phyloP scores from a whole-genome alignment of 2,329 filamentous ascomycete genomes.

The Xylariaceae sp. region DNA sequence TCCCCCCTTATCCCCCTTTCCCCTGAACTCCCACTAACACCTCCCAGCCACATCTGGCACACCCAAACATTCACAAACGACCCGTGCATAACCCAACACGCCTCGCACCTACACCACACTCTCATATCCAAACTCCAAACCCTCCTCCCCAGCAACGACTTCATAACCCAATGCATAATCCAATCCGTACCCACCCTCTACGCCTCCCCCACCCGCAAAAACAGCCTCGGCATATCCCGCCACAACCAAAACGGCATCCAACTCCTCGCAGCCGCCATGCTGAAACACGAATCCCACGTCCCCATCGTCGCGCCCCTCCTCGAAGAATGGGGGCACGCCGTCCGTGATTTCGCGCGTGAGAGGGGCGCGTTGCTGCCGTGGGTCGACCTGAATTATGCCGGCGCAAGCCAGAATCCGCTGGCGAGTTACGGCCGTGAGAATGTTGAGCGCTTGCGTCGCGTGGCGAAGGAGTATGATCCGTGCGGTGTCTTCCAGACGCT shows the following conservation, averaged over 20 bases:
- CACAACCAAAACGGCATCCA: slow-evolving; percentile 4
- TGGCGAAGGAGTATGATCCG: slow-evolving; percentile 11
- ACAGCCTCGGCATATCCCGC: slow-evolving; percentile 10
- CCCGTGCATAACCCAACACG: slow-evolving; percentile 10
- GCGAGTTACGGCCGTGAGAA: slow-evolving; percentile 12
- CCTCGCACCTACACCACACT: slow-evolving; percentile 4
- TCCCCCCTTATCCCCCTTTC: not conserved
- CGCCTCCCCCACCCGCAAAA: slow-evolving; percentile 3
- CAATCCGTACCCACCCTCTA: slow-evolving; percentile 10
- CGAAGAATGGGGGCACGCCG: not conserved
- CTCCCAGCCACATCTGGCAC: slow-evolving; percentile 14
- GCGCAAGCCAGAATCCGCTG: slow-evolving; percentile 5
- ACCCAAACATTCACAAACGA: slow-evolving; percentile 18
- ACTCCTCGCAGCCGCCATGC: not conserved
- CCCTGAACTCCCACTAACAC: not conserved
- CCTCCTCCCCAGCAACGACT: slow-evolving; percentile 11
- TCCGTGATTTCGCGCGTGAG: not conserved
- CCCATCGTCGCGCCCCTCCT: not conserved
- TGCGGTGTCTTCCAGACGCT: slow-evolving; percentile 14
- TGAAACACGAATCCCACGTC: slow-evolving; percentile 1
- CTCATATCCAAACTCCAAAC: slow-evolving; percentile 8
- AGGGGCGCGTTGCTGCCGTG: slow-evolving; percentile 7
- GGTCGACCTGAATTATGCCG: slow-evolving; percentile 14
- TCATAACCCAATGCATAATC: slow-evolving; percentile 18
- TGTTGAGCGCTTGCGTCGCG: not conserved